Evolutionary conservation across 2,329 filamentous ascomycete species (phyloP).

Genomic region (Colletotrichum camelliae): DNA sequence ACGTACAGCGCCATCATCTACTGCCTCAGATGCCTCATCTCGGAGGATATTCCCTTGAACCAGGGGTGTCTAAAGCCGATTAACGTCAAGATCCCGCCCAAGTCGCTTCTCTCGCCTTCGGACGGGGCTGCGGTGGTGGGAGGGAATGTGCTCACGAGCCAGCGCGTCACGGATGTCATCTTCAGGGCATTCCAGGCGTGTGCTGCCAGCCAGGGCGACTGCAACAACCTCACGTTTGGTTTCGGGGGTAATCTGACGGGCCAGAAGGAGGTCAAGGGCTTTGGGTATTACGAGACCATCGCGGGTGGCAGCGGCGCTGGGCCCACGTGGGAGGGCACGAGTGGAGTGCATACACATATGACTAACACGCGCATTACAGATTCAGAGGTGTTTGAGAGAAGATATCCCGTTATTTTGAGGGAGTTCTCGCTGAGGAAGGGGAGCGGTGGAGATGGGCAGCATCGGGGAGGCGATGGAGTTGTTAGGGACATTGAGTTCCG

Average conservation of each 20-base stretch:
- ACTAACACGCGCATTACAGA: constrained; percentile 80
- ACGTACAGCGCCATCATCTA: constrained; percentile 90
- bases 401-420: constrained; percentile 74
- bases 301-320: constrained; percentile 73
- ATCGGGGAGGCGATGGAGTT: constrained; percentile 75
- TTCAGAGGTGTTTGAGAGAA: constrained; percentile 48
- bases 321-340: constrained; percentile 50
- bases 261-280: constrained; percentile 41
- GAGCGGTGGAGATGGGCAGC: constrained; percentile 69
- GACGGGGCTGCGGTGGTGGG: constrained; percentile 82
- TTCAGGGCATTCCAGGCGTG: constrained; percentile 79
- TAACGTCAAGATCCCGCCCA: constrained; percentile 73
- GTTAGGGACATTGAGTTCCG: constrained; percentile 81
- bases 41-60: constrained; percentile 82
- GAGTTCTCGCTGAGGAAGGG: constrained; percentile 71
- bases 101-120: constrained; percentile 76
- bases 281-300: constrained; percentile 67
- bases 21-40: constrained; percentile 80
- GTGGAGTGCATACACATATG: constrained; percentile 59
- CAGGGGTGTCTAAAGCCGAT: constrained; percentile 82
- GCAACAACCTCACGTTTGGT: constrained; percentile 85
- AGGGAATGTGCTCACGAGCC: constrained; percentile 69
- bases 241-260: constrained; percentile 59
- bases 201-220: constrained; percentile 80
- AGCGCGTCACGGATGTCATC: constrained; percentile 50